Evolutionary conservation across 208 protist species (phyloP).

Genomic region (Leishmania guyanensis): DNA sequence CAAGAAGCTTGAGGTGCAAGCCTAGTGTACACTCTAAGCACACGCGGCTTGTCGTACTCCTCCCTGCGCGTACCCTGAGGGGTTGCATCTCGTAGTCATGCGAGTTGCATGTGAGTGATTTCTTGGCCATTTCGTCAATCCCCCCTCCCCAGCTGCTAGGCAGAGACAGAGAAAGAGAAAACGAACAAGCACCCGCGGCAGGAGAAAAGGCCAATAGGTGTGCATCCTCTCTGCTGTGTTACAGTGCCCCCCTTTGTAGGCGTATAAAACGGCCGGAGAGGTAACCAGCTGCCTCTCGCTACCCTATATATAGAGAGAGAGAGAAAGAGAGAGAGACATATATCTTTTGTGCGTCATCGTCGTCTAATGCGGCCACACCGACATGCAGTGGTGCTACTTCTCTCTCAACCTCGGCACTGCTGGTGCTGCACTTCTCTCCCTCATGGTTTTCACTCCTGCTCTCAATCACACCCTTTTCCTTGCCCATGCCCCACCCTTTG

Average conservation of each 20-base stretch:
- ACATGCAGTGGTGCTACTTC: not conserved
- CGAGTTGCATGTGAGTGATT: not conserved
- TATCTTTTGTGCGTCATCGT: not conserved
- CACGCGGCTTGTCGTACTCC: not conserved
- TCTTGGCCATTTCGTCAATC: not conserved
- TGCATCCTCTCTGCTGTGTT: not conserved
- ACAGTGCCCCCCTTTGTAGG: not conserved
- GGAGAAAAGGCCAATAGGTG: not conserved
- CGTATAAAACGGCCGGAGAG: not conserved
- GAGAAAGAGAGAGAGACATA: not conserved
- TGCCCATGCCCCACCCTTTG: not conserved
- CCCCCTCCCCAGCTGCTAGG: not conserved
- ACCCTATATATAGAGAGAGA: not conserved
- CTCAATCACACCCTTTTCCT: not conserved
- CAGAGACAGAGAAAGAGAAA: not conserved
- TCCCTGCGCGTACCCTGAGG: not conserved
- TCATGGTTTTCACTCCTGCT: not conserved
- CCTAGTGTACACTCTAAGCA: not conserved
- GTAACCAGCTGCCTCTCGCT: not conserved
- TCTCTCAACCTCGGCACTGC: not conserved
- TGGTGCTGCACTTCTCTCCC: not conserved
- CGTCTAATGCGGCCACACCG: not conserved
- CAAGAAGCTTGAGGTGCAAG: slow-evolving; percentile 7
- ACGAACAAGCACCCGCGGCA: no score
- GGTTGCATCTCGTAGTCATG: not conserved